Conservation (phyloP, 495 filamentous ascomycete species). For the Schizothecium vesticola region DNA sequence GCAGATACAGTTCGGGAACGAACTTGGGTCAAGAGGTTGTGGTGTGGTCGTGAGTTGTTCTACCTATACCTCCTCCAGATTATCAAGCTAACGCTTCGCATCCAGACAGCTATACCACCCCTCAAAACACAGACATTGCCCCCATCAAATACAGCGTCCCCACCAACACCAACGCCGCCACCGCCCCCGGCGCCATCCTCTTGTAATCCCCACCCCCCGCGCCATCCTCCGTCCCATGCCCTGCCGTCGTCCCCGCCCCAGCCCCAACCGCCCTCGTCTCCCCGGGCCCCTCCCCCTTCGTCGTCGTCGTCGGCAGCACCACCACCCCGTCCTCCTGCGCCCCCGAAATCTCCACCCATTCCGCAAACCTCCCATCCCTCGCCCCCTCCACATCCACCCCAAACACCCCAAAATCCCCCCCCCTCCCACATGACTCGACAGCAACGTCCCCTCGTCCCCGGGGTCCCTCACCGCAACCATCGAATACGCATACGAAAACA, state of each 20-base stretch:
- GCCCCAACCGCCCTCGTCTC: neutral
- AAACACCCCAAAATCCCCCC: conserved; percentile 24
- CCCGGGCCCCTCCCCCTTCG: neutral
- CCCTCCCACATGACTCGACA: conserved; percentile 17
- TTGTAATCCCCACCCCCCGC: neutral
- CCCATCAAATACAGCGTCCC: conserved; percentile 4
- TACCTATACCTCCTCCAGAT: too few relatives aligned
- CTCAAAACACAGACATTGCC: neutral
- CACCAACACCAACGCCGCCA: conserved; percentile 1
- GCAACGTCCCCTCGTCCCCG: conserved; percentile 8
- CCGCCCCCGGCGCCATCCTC: neutral
- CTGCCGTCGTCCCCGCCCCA: neutral
- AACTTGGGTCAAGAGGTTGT: neutral
- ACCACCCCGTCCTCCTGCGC: neutral
- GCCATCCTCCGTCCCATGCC: neutral
- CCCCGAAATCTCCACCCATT: neutral
- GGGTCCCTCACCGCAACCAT: conserved; percentile 7
- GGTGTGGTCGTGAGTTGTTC: too few relatives aligned
- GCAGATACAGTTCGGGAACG: too few relatives aligned
- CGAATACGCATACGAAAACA: conserved; percentile 20
- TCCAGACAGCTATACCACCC: too few relatives aligned
- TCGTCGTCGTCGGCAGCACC: neutral
- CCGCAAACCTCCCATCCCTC: conserved; percentile 24
- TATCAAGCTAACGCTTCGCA: too few relatives aligned
- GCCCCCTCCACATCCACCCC: conserved; percentile 22